A percentile compares a stretch with the other conserved stretches of the same genome.
Conservation (phyloP, 2,329 filamentous ascomycete genomes). For the Aspergillus tamarii region DNA sequence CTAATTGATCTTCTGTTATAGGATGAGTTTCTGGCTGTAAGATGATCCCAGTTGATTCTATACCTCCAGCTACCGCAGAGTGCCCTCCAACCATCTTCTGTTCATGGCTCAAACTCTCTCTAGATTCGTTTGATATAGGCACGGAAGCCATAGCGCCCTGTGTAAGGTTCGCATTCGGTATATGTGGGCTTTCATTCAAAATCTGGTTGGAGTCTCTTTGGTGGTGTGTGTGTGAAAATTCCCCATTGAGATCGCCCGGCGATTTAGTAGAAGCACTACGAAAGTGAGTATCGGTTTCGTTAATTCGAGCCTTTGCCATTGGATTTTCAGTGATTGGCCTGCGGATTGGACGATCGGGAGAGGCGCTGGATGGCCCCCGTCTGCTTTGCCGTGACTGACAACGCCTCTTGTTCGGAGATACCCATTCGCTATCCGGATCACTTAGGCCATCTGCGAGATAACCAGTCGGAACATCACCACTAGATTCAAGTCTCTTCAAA, state of each 20-base stretch:
- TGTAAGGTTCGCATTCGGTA: constrained; percentile 8
- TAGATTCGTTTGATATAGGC: constrained; percentile 12
- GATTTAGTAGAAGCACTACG: constrained; percentile 15
- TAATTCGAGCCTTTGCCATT: constrained; percentile 13
- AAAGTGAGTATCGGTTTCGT: constrained; percentile 16
- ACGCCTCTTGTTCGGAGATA: constrained; percentile 13
- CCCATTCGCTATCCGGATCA: constrained; percentile 14
- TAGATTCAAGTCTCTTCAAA: constrained; percentile 20
- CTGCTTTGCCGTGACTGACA: constrained; percentile 14
- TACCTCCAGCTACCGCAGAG: constrained; percentile 28
- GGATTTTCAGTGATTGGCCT: constrained; percentile 16
- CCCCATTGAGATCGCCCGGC: constrained; percentile 10
- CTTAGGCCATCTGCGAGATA: constrained; percentile 18
- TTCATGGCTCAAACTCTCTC: constrained; percentile 20
- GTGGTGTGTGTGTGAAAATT: constrained; percentile 10
- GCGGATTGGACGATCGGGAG: constrained; percentile 14
- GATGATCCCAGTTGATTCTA: constrained; percentile 42
- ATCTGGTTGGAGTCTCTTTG: constrained; percentile 18
- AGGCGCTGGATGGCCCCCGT: constrained; percentile 11
- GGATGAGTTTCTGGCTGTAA: constrained; percentile 66
- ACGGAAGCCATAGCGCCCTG: constrained; percentile 14
- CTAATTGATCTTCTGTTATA: constrained; percentile 77
- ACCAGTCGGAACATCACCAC: constrained; percentile 16
- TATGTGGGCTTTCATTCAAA: constrained; percentile 13
- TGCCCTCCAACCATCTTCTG: constrained; percentile 21